A percentile compares a stretch with the other conserved stretches of the same genome.
phyloP scores from a whole-genome alignment of 1,284 basidiomycete species.

The Leccinum pachyderme region DNA sequence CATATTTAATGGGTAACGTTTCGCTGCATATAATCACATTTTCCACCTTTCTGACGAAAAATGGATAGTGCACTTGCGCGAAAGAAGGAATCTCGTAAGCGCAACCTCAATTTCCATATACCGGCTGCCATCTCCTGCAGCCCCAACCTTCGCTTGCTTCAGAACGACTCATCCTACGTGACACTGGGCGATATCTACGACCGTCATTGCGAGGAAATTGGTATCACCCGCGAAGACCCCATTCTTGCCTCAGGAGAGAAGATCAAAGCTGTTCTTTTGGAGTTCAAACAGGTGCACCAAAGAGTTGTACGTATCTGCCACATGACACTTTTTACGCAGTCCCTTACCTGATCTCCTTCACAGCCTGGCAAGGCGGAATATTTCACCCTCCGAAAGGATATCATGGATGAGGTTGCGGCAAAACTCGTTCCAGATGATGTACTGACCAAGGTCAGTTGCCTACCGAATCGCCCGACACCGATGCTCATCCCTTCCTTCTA shows the following conservation, averaged over 20 bases:
- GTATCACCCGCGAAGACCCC: conserved; percentile 88
- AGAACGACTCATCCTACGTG: conserved; percentile 90
- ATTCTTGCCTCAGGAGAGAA: conserved; percentile 84
- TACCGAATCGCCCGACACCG: conserved; percentile 1
- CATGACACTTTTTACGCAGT: background rate
- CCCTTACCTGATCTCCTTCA: conserved; percentile 15
- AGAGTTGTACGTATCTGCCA: conserved; percentile 44
- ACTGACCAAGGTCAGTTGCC: conserved; percentile 68
- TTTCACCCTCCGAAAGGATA: conserved; percentile 79
- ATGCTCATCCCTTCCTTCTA: conserved; percentile 34
- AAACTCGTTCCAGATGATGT: conserved; percentile 94
- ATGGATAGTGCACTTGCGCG: conserved; percentile 69
- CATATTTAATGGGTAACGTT: conserved; percentile 83
- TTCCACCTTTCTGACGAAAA: conserved; percentile 9
- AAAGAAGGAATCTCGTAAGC: conserved; percentile 92
- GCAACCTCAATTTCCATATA: conserved; percentile 90
- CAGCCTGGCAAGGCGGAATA: conserved; percentile 70
- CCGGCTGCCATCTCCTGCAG: conserved; percentile 87
- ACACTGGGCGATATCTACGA: conserved; percentile 95
- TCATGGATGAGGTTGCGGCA: conserved; percentile 85
- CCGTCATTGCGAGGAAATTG: conserved; percentile 75
- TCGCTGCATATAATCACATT: background rate
- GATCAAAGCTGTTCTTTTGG: conserved; percentile 65
- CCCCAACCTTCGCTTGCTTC: conserved; percentile 82
- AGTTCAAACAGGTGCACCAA: conserved; percentile 52